Percentiles rank a stretch among this genome's conserved stretches.
These are phyloP conservation scores for Sistotremastrum suecicum DNA, from an alignment of 768 basidiomycete species.

Conservation along the genomic window DNA sequence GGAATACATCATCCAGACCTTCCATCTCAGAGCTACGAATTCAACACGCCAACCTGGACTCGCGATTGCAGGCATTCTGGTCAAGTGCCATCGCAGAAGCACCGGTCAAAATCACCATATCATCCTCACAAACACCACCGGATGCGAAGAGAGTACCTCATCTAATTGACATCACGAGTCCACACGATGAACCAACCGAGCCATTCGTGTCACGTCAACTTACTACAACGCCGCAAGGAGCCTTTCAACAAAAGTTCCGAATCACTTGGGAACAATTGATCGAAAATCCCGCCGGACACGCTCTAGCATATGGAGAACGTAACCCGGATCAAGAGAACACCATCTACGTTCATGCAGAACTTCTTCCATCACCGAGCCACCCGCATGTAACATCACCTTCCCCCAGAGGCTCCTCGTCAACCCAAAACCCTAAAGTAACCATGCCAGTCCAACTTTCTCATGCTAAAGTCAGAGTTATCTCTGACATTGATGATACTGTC, in stretches of 20 bases:
- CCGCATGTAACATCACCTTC: conserved; percentile 8
- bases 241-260: conserved; percentile 49
- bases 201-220: conserved; percentile 39
- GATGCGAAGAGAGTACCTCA: conserved; percentile 8
- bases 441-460: conserved; percentile 33
- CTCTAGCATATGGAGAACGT: conserved; percentile 42
- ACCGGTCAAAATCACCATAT: conserved; percentile 48
- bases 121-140: conserved; percentile 7
- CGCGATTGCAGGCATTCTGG: conserved; percentile 72
- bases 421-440: conserved; percentile 7
- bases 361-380: conserved; percentile 26
- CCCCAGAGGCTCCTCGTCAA: conserved; percentile 2
- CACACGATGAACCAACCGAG: conserved; percentile 17
- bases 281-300: conserved; percentile 40
- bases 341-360: conserved; percentile 38
- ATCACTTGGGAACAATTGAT: conserved; percentile 60
- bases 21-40: conserved; percentile 26
- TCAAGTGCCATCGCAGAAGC: conserved; percentile 53
- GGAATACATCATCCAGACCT: not conserved
- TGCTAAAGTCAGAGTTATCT: conserved; percentile 64
- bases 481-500: conserved; percentile 91
- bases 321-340: conserved; percentile 32
- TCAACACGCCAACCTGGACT: conserved; percentile 63
- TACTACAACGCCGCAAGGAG: conserved; percentile 53
- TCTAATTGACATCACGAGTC: conserved; percentile 13